A percentile compares a stretch with the other conserved stretches of the same genome.
These are phyloP conservation scores for Tolypocladium cylindrosporum DNA, from an alignment of 2,329 filamentous ascomycete genomes.

Conservation along the genomic window DNA sequence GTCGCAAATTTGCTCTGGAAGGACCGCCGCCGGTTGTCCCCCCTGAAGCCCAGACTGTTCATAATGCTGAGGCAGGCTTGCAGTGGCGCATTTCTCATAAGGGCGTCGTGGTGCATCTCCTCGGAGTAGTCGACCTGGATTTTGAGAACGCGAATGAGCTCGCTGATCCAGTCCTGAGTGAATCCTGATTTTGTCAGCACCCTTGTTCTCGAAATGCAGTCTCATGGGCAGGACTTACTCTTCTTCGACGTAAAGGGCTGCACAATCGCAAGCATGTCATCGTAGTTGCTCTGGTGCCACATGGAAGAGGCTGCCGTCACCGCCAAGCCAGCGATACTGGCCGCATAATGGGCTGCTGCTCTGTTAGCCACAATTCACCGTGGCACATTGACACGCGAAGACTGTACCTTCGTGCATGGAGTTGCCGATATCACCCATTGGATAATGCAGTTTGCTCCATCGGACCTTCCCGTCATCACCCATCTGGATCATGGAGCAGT, in stretches of 20 bases:
- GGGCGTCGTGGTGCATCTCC: constrained; percentile 59
- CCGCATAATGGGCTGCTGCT: constrained; percentile 39
- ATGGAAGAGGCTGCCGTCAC: constrained; percentile 36
- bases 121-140: constrained; percentile 74
- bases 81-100: constrained; percentile 64
- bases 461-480: constrained; percentile 47
- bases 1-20: constrained; percentile 67
- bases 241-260: constrained; percentile 32
- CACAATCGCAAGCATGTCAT: constrained; percentile 64
- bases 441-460: constrained; percentile 47
- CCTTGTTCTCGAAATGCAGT: neutral
- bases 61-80: constrained; percentile 71
- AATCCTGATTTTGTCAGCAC: constrained; percentile 35
- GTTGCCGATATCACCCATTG: constrained; percentile 35
- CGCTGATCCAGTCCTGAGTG: constrained; percentile 51
- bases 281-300: constrained; percentile 42
- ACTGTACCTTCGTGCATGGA: constrained; percentile 38
- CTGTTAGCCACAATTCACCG: constrained; percentile 5
- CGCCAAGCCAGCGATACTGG: constrained; percentile 52
- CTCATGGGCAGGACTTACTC: constrained; percentile 10
- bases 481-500: constrained; percentile 47
- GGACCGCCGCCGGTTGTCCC: constrained; percentile 48
- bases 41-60: constrained; percentile 65
- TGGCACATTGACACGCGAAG: neutral
- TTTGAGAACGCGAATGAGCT: constrained; percentile 60